A percentile compares a stretch with the other conserved stretches of the same genome.
Evolutionary conservation across 345 rosid genomes (phyloP).

Genomic region (Abelmoschus esculentus): DNA sequence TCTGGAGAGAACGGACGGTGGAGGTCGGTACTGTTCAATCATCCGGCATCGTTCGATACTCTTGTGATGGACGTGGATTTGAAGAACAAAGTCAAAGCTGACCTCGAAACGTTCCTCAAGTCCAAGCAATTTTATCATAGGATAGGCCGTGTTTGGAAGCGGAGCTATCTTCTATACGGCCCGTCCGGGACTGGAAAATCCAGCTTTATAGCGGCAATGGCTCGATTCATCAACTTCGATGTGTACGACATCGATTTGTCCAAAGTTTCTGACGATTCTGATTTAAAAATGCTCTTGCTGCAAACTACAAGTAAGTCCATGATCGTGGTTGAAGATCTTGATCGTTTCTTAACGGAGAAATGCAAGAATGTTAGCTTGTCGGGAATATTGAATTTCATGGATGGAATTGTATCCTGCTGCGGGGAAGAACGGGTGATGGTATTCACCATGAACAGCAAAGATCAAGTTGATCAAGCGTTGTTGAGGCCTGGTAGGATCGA

Average conservation of each 20-base stretch:
- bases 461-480: conserved; percentile 30
- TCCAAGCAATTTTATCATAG: conserved; percentile 55
- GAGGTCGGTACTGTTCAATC: conserved; percentile 47
- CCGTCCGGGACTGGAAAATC: conserved; percentile 64
- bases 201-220: conserved; percentile 52
- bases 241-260: conserved; percentile 53
- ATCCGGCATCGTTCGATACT: conserved; percentile 55
- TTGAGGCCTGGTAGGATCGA: conserved; percentile 58
- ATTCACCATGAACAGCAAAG: conserved; percentile 43
- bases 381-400: conserved; percentile 55
- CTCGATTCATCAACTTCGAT: conserved; percentile 47
- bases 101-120: conserved; percentile 52
- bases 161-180: conserved; percentile 60
- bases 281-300: conserved; percentile 42
- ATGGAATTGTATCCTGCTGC: conserved; percentile 51
- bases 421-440: conserved; percentile 58
- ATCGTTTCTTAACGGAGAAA: conserved; percentile 36
- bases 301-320: conserved; percentile 41
- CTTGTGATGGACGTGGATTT: conserved; percentile 50
- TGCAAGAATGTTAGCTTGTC: conserved; percentile 32
- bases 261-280: conserved; percentile 37
- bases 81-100: conserved; percentile 44
- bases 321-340: conserved; percentile 52
- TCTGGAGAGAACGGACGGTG: conserved; percentile 30
- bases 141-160: conserved; percentile 64